Base-by-base conservation (phyloP, 805 yeast genomes). In the Lipomyces kockii region DNA sequence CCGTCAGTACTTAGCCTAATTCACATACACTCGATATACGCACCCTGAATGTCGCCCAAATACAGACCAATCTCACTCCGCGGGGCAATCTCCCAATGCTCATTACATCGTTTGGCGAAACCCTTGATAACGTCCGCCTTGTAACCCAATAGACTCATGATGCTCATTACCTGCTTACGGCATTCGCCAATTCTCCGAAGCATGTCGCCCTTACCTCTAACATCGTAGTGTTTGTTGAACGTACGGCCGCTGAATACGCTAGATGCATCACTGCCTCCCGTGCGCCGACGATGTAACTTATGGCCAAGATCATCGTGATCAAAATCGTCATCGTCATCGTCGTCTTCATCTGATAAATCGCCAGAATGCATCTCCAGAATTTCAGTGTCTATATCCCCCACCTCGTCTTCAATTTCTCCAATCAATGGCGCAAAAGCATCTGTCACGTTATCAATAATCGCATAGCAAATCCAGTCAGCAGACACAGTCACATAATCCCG, bases 41-140 rank as follows among this genome's bases (percentile, higher is more conserved):
- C 55, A 52, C 55, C 55, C 79, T 95, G 99, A 73, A 95, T 95
- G 81, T 95, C 99, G 20, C 98, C 97, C 66, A 95, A 80, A 77
- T 94, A 95, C 89, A 95, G 88, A 2, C 95, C 97, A 74, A 95
- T 94, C 75, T 94, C 98, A 12, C 89, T 86, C 70, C 88, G 83
- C 61, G 94, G 92, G 0, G 91, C 89, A 54, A 85, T 87, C 67
- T 86, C 90, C 91, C 90, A 89, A 69, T 84, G 91, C 73, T 92
- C 97, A 71, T 87, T 89, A 76, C 95, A 92, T 67, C 98, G 82
- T 76, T 95, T 95, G 59, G 97, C 89, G 76, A 95, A 92, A 0
- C 97, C 98, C 75, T 91, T 91, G 72, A 95, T 91, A n/a, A 95
- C 99, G 79, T 95, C 99, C 0, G 98, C 98, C 79, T 95, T 95